Conservation (phyloP, 441 rosid species). For the Rhodomyrtus psidioides region DNA sequence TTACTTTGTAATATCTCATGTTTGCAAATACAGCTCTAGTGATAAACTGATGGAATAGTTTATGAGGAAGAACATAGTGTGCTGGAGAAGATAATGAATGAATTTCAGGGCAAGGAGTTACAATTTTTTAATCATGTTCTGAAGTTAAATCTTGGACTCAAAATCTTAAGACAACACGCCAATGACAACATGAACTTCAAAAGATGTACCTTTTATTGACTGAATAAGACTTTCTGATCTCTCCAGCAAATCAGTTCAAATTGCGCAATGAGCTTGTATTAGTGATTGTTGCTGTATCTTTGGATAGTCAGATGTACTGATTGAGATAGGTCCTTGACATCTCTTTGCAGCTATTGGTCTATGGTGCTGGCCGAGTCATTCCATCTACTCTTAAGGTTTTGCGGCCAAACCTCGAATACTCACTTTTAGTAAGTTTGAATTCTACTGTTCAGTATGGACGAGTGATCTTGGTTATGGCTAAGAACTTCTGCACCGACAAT, state of each 20-base stretch:
- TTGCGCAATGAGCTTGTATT: background rate
- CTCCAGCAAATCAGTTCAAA: background rate
- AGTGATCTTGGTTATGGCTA: conserved; percentile 64
- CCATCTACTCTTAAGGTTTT: conserved; percentile 60
- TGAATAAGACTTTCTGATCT: background rate
- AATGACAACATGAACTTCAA: background rate
- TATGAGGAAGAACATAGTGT: background rate
- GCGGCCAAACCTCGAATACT: conserved; percentile 49
- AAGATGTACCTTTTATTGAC: background rate
- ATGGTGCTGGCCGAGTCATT: conserved; percentile 79
- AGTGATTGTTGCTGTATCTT: background rate
- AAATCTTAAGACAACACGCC: background rate
- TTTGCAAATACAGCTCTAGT: background rate
- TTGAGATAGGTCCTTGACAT: background rate
- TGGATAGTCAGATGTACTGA: background rate
- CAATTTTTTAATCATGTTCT: background rate
- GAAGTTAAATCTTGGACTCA: background rate
- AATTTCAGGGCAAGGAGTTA: background rate
- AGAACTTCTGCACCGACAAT: conserved; percentile 56
- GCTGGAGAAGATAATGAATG: background rate
- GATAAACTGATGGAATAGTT: background rate
- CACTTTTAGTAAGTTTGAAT: conserved; percentile 59
- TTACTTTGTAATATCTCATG: background rate
- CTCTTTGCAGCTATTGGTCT: conserved; percentile 70
- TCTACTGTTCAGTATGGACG: conserved; percentile 49